phyloP scores from a whole-genome alignment of 1,284 basidiomycete genomes.

The Puccinia hordei region DNA sequence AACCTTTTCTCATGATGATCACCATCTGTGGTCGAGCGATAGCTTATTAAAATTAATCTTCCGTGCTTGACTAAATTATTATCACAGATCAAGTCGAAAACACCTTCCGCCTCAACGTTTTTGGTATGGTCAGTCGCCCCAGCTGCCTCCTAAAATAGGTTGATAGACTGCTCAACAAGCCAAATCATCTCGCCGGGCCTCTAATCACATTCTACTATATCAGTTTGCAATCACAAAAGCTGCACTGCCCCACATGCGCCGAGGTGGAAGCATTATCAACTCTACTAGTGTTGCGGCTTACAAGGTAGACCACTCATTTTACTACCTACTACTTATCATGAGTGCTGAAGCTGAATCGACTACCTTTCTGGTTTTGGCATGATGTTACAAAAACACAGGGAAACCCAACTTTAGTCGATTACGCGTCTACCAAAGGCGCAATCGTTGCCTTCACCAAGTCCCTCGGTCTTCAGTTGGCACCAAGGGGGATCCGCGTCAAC shows the following conservation, averaged over 20 bases:
- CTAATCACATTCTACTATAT: neutral
- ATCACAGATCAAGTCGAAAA: slow-evolving; percentile 62
- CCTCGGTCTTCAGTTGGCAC: slow-evolving; percentile 66
- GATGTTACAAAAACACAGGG: slow-evolving; percentile 50
- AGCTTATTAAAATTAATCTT: too few relatives aligned
- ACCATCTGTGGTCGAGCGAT: too few relatives aligned
- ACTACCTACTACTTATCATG: neutral
- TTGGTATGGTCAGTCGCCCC: slow-evolving; percentile 63
- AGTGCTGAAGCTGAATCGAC: neutral
- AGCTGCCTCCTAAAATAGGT: neutral
- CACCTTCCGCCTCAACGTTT: slow-evolving; percentile 66
- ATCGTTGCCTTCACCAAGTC: slow-evolving; percentile 66
- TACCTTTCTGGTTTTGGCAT: neutral
- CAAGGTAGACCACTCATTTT: slow-evolving; percentile 58
- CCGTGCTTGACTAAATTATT: neutral
- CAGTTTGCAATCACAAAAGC: slow-evolving; percentile 56
- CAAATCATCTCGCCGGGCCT: neutral
- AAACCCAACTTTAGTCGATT: slow-evolving; percentile 64
- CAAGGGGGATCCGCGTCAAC: slow-evolving; percentile 67
- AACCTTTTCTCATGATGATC: neutral
- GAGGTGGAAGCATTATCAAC: slow-evolving; percentile 69
- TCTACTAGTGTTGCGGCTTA: slow-evolving; percentile 69
- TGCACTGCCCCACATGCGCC: slow-evolving; percentile 67
- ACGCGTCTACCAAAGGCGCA: slow-evolving; percentile 66
- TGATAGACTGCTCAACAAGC: too few relatives aligned